A percentile compares a stretch with the other conserved stretches of the same genome.
Conservation (phyloP, 192 early-diverging fungal genomes). For the Lunasporangiospora selenospora region DNA sequence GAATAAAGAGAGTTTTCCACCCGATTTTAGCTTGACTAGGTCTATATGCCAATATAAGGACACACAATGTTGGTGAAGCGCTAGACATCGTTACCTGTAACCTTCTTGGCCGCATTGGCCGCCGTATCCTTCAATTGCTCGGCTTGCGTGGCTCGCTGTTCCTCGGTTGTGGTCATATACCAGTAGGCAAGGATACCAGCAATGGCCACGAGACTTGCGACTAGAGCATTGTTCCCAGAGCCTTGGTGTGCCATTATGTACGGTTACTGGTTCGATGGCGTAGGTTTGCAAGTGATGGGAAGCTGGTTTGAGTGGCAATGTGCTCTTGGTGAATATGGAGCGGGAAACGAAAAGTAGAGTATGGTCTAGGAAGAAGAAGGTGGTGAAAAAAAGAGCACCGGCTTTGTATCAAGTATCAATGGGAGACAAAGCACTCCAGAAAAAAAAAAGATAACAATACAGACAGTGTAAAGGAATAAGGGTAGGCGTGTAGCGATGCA, state of each 20-base stretch:
- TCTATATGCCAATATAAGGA: too few species aligned
- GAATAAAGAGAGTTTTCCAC: too few species aligned
- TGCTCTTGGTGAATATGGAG: too few species aligned
- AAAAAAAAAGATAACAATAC: not conserved
- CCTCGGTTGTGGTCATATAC: slow-evolving; percentile 47
- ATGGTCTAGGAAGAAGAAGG: not conserved
- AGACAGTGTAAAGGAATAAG: not conserved
- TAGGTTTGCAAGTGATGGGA: too few species aligned
- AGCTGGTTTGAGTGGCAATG: too few species aligned
- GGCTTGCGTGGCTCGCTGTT: slow-evolving; percentile 26
- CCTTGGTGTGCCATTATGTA: slow-evolving; percentile 10
- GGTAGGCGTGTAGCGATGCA: too few species aligned
- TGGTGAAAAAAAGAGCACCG: not conserved
- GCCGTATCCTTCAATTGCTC: slow-evolving; percentile 23
- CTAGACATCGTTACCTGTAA: slow-evolving; percentile 27
- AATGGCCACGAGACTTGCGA: slow-evolving; percentile 23
- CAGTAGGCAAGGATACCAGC: slow-evolving; percentile 31
- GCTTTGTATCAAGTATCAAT: not conserved
- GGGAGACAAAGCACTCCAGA: not conserved
- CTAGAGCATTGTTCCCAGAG: slow-evolving; percentile 5
- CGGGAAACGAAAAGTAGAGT: not conserved
- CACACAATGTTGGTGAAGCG: too few species aligned
- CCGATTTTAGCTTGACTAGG: too few species aligned
- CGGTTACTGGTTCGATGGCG: not conserved
- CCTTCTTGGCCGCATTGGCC: slow-evolving; percentile 9